Base-by-base conservation (phyloP, 495 filamentous ascomycete species). In the Aspergillus diversus region DNA sequence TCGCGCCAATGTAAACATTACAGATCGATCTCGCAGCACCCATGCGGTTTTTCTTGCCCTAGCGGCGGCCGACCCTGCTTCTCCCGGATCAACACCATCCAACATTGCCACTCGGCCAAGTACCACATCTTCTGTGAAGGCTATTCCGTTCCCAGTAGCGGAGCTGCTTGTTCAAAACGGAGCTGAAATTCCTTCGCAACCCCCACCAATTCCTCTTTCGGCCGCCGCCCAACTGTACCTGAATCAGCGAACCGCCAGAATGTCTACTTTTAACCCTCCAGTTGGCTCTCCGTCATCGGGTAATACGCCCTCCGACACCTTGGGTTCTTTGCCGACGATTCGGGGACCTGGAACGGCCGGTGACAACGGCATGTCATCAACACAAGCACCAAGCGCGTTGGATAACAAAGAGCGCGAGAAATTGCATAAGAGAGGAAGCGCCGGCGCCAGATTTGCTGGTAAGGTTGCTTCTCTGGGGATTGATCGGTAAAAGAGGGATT, bases 81-180 rank as follows among this genome's bases (percentile, higher is more conserved):
- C 87, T 0, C 90, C 91, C 0, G 83, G 80, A 11, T 80, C 79
- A 34, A 78, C 76, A 9, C 33, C 60, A 8, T 73, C 81, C 5
- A 76, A 50, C 65, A 55, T 67, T 72, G 21, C 76, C 71, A 64
- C 69, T 70, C 60, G 66, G 57, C 71, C 69, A 64, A 70, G 62
- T 67, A 72, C 61, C 58, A 59, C 68, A 21, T 51, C 61, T 57
- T 68, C 74, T 43, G 60, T 73, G 17, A 80, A 77, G 57, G 71
- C 74, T 15, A 84, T 81, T 39, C 73, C 87, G 4, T 99, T 97
- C 75, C 89, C 96, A 0, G 79, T 97, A 31, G 96, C 95, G 33
- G 95, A 99, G 76, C 83, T 98, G 53, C 83, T 99, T 11, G 82
- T 98, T 17, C 95, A 97, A 68, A 98, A 98, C 72, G 95, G 95